These are phyloP conservation scores for Candida tropicalis DNA, from an alignment of 1,139 yeast genomes.

Conservation along the genomic window DNA sequence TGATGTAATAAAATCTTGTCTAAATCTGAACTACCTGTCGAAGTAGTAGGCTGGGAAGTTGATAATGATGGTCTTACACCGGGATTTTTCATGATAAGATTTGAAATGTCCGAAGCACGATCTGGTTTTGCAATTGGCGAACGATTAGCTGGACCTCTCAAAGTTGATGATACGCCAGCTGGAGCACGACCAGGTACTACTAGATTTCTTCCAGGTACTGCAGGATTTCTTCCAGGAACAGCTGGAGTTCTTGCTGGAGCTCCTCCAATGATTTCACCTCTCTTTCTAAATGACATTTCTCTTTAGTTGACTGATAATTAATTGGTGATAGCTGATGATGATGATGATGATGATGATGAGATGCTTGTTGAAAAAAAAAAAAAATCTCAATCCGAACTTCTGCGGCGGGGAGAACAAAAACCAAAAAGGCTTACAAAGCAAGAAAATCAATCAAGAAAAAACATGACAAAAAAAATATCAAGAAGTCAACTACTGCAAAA, in stretches of 20 bases:
- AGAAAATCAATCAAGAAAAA: too few species aligned
- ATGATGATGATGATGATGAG: not conserved
- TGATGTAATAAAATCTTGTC: slow-evolving; percentile 79
- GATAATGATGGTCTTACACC: slow-evolving; percentile 76
- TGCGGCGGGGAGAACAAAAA: too few species aligned
- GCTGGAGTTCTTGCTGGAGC: slow-evolving; percentile 7
- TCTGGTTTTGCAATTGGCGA: slow-evolving; percentile 11
- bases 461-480: too few species aligned
- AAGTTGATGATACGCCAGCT: slow-evolving; percentile 14
- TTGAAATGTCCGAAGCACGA: slow-evolving; percentile 13
- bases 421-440: too few species aligned
- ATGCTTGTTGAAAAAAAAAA: too few species aligned
- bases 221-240: slow-evolving; percentile 24
- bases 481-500: too few species aligned
- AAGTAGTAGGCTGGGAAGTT: slow-evolving; percentile 73
- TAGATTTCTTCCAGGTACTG: slow-evolving; percentile 11
- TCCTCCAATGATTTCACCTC: slow-evolving; percentile 60
- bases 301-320: too few species aligned
- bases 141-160: slow-evolving; percentile 15
- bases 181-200: slow-evolving; percentile 14
- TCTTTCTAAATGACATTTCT: slow-evolving; percentile 68
- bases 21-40: slow-evolving; percentile 76
- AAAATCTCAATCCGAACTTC: too few species aligned
- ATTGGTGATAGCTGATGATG: not conserved
- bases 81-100: slow-evolving; percentile 39